Evolutionary conservation across 192 early-diverging fungal genomes (phyloP), one percentile per base, ranked within the genome.

Genomic region (Spizellomyces punctatus): DNA sequence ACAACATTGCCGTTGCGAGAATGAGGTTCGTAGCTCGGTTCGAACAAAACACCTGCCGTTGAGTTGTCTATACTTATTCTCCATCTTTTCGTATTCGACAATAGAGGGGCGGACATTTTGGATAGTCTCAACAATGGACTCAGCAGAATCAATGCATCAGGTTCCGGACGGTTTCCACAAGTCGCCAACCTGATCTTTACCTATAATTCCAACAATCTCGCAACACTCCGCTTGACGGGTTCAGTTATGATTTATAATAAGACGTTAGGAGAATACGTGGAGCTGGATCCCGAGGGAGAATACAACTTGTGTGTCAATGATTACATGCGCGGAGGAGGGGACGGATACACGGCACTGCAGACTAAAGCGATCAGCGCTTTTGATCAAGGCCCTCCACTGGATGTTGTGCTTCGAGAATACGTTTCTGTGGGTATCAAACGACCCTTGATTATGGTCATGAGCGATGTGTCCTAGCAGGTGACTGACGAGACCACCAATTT

Each of bases 251-350:
- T 64, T 16, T 19, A 14, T 6, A 64, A 71, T 48, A 5, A 14
- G 5, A 58, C 59, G 4, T 6, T 4, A 17, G 45, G 41, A 2
- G 22, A 19, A 6, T 72, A 72, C 41, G 71, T 64, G 7, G 2
- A 27, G 6, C 47, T 72, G 44, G 61, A 64, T n/a, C 61, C 71
- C n/a, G 41, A 72, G 22, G 17, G 12, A 4, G 52, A 64, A 6
- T 72, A 72, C 49, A 60, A 72, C 14, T 49, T 72, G 7, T 72
- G 71, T 42, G 49, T 52, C 8, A 72, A n/a, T 17, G 71, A 72
- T 44, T 72, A 54, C 49, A 64, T 72, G 62, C 45, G 43, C 5
- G 50, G 49, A 1, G 61, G 61, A 46, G 71, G 71, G 22, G 71
- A 72, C 43, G 60, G 45, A 9, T 72, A 72, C 50, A 16, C 45